These are phyloP conservation scores for Phytophthora sp. DNA, from an alignment of 352 stramenopile genomes.

Conservation along the genomic window DNA sequence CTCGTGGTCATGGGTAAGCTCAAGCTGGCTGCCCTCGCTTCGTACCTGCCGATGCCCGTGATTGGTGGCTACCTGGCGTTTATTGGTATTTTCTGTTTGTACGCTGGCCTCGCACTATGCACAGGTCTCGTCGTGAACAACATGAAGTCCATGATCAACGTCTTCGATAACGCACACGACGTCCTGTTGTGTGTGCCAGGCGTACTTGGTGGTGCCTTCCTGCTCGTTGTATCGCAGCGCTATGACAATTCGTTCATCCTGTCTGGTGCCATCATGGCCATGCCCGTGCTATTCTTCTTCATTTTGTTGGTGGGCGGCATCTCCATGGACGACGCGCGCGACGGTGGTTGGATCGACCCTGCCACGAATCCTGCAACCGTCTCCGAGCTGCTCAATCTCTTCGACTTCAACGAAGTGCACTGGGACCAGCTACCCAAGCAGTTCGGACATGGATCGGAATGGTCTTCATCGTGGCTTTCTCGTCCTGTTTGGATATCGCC, in stretches of 20 bases:
- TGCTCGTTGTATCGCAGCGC: conserved; percentile 81
- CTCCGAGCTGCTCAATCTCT: conserved; percentile 79
- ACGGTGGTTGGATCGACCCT: conserved; percentile 91
- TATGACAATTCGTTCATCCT: conserved; percentile 76
- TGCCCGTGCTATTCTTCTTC: conserved; percentile 93
- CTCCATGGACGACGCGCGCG: conserved; percentile 89
- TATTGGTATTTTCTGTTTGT: conserved; percentile 96
- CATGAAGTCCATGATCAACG: conserved; percentile 71
- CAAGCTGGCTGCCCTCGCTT: conserved; percentile 93
- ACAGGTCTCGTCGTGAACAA: conserved; percentile 90
- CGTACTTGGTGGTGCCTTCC: conserved; percentile 78
- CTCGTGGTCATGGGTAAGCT: conserved; percentile 94
- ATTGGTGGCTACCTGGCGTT: conserved; percentile 98
- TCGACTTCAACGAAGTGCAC: conserved; percentile 91
- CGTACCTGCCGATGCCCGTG: conserved; percentile 96
- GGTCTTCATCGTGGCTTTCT: conserved; percentile 98
- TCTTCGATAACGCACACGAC: conserved; percentile 58
- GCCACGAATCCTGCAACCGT: conserved; percentile 61
- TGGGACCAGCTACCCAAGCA: conserved; percentile 91
- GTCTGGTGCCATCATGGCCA: conserved; percentile 82
- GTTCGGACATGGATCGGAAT: conserved; percentile 94
- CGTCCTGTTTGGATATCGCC: conserved; percentile 95
- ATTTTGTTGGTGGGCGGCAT: conserved; percentile 75
- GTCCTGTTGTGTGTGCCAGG: conserved; percentile 88
- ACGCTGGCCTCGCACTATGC: conserved; percentile 90